Conservation (phyloP, 768 basidiomycete genomes). For the Podaxis carcinomalis region DNA sequence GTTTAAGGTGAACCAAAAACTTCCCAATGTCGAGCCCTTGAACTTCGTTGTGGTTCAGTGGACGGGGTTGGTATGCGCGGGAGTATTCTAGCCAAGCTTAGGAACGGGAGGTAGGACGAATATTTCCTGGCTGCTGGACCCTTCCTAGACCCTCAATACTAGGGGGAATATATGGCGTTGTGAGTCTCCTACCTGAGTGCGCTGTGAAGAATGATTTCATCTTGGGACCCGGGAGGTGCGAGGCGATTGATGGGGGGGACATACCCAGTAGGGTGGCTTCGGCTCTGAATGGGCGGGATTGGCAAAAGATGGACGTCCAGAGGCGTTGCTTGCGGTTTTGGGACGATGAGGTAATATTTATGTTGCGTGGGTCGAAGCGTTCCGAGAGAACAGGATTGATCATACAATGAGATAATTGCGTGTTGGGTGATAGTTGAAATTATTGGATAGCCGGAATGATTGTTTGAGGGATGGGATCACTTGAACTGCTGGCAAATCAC, state of each 20-base stretch:
- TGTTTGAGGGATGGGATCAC: neutral
- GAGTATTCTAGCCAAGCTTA: neutral
- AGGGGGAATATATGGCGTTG: neutral
- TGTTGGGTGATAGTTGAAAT: neutral
- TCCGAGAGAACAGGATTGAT: conserved; percentile 1
- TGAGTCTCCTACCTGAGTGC: neutral
- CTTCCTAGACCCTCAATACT: neutral
- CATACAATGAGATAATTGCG: neutral
- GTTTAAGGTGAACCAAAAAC: neutral
- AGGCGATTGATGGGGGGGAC: neutral
- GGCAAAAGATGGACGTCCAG: neutral
- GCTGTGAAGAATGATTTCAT: neutral
- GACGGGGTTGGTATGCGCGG: neutral
- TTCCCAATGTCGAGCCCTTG: neutral
- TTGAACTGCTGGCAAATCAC: conserved; percentile 1
- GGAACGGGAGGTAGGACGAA: neutral
- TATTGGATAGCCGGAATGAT: conserved; percentile 7
- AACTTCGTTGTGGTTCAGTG: neutral
- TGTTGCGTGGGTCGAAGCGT: neutral
- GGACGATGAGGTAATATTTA: neutral
- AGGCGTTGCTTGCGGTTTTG: neutral
- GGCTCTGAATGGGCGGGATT: neutral
- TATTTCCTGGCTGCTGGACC: neutral
- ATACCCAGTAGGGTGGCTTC: neutral
- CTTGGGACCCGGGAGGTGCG: neutral